phyloP scores from a whole-genome alignment of 2,329 filamentous ascomycete genomes.

The Mycosphaerelloides madeirae region DNA sequence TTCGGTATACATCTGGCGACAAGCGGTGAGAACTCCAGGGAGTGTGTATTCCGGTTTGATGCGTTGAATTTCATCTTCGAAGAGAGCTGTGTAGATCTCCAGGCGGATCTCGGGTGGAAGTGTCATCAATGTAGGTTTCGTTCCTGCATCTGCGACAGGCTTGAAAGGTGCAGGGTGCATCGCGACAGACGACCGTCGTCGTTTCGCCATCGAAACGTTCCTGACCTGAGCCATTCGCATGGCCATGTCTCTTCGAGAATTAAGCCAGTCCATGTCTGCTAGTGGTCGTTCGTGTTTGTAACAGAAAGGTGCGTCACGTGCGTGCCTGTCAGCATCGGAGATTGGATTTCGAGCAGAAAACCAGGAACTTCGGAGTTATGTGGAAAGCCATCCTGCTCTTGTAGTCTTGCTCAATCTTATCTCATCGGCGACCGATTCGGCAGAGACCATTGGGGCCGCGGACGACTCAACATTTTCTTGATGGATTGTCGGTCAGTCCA shows the following conservation, averaged over 20 bases:
- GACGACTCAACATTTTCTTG: no score
- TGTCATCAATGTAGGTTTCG: slow-evolving; percentile 2
- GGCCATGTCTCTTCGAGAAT: background rate
- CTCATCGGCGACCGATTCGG: slow-evolving; percentile 3
- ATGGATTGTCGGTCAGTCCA: no score
- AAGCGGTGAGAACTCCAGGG: slow-evolving; percentile 12
- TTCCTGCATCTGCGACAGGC: background rate
- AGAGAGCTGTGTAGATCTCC: slow-evolving; percentile 16
- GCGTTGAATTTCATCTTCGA: slow-evolving; percentile 7
- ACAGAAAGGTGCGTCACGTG: no score
- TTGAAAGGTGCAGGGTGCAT: background rate
- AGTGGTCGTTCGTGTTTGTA: no score
- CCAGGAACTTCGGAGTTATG: no score
- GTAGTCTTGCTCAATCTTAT: background rate
- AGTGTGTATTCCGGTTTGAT: slow-evolving; percentile 16
- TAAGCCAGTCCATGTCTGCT: background rate
- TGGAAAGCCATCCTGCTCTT: no score
- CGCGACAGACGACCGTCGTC: background rate
- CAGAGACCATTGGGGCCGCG: no score
- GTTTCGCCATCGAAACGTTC: background rate
- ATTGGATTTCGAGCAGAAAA: no score
- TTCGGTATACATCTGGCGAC: slow-evolving; percentile 14
- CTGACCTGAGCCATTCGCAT: background rate
- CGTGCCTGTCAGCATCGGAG: no score
- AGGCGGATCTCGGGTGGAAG: slow-evolving; percentile 20